Evolutionary conservation across 306 rosid species (phyloP).

Genomic region (Trifolium repens): DNA sequence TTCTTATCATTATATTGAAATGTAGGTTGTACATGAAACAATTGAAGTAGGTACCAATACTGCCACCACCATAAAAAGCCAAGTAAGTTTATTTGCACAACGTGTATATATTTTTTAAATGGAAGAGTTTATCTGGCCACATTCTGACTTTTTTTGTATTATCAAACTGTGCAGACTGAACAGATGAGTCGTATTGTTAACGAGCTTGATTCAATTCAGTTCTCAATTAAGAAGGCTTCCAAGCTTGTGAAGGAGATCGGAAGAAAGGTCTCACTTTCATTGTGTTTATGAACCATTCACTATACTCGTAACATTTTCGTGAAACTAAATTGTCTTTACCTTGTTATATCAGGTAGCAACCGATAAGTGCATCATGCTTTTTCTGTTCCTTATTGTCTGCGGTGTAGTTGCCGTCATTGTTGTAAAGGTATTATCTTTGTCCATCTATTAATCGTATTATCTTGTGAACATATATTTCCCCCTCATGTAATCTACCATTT

Average conservation of each 20-base stretch:
- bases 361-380: conserved; percentile 97
- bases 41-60: conserved; percentile 95
- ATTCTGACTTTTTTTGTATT: conserved; percentile 38
- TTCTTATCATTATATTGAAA: conserved; percentile 33
- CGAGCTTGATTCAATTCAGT: conserved; percentile 95
- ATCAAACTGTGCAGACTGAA: conserved; percentile 70
- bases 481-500: background rate
- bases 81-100: conserved; percentile 59
- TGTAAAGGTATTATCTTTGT: conserved; percentile 73
- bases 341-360: conserved; percentile 81
- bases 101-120: conserved; percentile 15
- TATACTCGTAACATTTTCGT: conserved; percentile 11
- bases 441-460: conserved; percentile 12
- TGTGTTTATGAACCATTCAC: conserved; percentile 18
- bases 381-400: conserved; percentile 80
- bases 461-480: background rate
- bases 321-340: conserved; percentile 33
- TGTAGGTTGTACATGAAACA: conserved; percentile 89
- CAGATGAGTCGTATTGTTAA: conserved; percentile 99
- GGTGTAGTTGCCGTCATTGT: conserved; percentile 93
- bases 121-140: conserved; percentile 30
- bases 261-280: conserved; percentile 67
- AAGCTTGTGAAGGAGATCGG: conserved; percentile 99
- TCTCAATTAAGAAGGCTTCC: conserved; percentile 96
- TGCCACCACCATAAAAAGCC: conserved; percentile 87